Conservation (phyloP, 169 alveolate genomes). For the Cryptosporidium ryanae region DNA sequence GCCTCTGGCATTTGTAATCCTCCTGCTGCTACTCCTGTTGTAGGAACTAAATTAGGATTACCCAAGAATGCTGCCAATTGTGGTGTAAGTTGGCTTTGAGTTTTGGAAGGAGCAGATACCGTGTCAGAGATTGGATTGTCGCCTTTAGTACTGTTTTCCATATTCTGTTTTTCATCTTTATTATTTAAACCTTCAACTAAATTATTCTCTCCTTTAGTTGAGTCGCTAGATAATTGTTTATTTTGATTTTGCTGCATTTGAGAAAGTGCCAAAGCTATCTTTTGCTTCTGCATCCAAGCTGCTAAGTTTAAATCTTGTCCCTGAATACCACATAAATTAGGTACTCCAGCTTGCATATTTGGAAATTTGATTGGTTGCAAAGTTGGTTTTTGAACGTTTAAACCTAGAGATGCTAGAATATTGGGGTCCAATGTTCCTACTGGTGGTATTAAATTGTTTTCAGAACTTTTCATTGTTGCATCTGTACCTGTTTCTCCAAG, state of each 20-base stretch:
- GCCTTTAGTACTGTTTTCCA: too few species aligned
- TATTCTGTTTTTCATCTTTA: too few species aligned
- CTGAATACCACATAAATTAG: constrained; percentile 68
- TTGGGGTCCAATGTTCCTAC: constrained; percentile 68
- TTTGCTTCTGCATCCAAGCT: constrained; percentile 63
- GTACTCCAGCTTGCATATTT: constrained; percentile 55
- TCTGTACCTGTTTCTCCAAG: constrained; percentile 2
- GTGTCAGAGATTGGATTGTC: not conserved
- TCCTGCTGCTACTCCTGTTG: constrained; percentile 5
- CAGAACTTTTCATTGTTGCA: constrained; percentile 3
- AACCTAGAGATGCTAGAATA: constrained; percentile 40
- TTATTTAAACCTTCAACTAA: too few species aligned
- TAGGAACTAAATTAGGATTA: constrained; percentile 54
- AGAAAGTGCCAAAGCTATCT: constrained; percentile 66
- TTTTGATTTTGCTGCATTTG: constrained; percentile 14
- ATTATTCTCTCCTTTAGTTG: too few species aligned
- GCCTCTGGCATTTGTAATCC: not conserved
- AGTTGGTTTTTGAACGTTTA: constrained; percentile 61
- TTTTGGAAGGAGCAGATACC: not conserved
- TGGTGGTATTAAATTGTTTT: constrained; percentile 31
- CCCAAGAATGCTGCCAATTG: constrained; percentile 69
- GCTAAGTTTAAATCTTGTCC: constrained; percentile 69
- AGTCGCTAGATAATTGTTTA: too few species aligned
- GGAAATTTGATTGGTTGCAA: constrained; percentile 67
- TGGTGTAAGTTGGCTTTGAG: constrained; percentile 39